Conservation (phyloP, 2,329 filamentous ascomycete genomes). For the Xylariaceae sp. region DNA sequence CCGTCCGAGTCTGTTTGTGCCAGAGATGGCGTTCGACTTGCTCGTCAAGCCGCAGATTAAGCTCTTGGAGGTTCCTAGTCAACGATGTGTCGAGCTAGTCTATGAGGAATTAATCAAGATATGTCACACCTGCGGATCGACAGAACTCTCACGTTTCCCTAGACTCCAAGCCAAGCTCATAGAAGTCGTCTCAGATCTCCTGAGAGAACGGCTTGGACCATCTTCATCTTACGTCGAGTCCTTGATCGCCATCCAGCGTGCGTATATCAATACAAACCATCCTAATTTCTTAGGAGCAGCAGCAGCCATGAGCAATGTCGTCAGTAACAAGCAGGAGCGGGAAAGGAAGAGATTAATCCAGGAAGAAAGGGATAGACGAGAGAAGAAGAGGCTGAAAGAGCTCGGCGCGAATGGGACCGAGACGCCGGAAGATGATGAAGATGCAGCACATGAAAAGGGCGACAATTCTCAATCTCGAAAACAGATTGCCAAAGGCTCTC, state of each 20-base stretch:
- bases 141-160: constrained; percentile 88
- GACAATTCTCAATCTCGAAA: constrained; percentile 64
- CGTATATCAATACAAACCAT: constrained; percentile 99
- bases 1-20: constrained; percentile 92
- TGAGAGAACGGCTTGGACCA: constrained; percentile 89
- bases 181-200: constrained; percentile 93
- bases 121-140: constrained; percentile 96
- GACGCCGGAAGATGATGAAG: constrained; percentile 68
- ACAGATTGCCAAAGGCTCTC: constrained; percentile 60
- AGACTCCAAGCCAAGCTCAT: constrained; percentile 95
- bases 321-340: constrained; percentile 90
- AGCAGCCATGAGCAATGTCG: constrained; percentile 95
- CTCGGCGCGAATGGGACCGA: constrained; percentile 77
- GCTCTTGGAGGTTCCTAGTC: constrained; percentile 89
- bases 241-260: constrained; percentile 93
- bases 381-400: constrained; percentile 82
- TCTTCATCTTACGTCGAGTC: constrained; percentile 92
- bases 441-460: constrained; percentile 55
- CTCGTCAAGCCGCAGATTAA: constrained; percentile 99
- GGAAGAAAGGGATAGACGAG: constrained; percentile 84
- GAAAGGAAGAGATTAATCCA: constrained; percentile 80
- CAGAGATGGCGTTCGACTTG: constrained; percentile 95
- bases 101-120: constrained; percentile 99
- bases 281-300: constrained; percentile 97
- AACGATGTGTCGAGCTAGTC: constrained; percentile 95